Conservation (phyloP, 2,329 filamentous ascomycete genomes). For the Sodiomyces alkalinus region DNA sequence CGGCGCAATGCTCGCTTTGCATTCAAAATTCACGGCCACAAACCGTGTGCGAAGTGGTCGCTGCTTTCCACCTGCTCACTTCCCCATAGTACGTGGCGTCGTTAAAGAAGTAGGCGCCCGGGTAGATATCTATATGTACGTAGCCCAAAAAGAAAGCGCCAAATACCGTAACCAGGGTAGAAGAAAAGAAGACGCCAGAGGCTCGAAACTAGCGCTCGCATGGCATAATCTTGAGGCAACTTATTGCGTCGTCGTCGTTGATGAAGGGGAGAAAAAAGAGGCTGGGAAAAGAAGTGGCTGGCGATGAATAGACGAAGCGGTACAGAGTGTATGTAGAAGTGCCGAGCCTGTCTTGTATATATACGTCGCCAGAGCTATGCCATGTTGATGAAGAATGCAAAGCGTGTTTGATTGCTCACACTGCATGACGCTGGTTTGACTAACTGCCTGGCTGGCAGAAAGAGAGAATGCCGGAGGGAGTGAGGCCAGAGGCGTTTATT, state of each 20-base stretch:
- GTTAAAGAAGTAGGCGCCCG: background rate
- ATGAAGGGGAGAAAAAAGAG: background rate
- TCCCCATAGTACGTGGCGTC: background rate
- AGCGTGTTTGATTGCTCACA: no score
- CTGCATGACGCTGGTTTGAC: no score
- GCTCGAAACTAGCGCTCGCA: no score
- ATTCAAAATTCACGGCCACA: constrained; percentile 6
- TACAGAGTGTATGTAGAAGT: background rate
- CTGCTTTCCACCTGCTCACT: constrained; percentile 4
- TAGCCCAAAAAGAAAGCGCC: no score
- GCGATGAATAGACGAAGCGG: no score
- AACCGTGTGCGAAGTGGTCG: constrained; percentile 6
- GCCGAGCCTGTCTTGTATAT: background rate
- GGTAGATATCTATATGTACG: no score
- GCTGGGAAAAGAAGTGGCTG: no score
- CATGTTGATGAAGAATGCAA: constrained; percentile 1
- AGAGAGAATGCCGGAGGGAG: constrained; percentile 1
- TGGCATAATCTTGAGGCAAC: no score
- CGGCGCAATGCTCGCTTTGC: no score
- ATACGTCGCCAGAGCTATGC: constrained; percentile 1
- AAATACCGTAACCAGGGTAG: no score
- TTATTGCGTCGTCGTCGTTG: constrained; percentile 1
- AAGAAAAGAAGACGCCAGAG: no score
- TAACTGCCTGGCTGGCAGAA: background rate
- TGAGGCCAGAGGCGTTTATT: constrained; percentile 10